Evolutionary conservation across 176 grass and related monocot genomes (phyloP), one percentile per base, ranked within the genome.

Genomic region (Zizania latifolia): DNA sequence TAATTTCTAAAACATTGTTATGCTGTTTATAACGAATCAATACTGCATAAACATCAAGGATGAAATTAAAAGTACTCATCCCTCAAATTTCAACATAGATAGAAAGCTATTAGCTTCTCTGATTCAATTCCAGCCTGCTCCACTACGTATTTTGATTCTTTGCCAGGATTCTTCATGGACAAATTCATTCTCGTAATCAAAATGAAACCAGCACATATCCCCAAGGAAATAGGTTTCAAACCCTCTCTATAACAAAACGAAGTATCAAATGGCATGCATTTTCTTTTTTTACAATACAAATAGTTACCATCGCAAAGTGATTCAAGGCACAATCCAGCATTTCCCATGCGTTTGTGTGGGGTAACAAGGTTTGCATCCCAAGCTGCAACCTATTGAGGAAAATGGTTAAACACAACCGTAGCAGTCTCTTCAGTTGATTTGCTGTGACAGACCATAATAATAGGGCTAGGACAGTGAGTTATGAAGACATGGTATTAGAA

Each of bases 331-430:
- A 97, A 66, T 50, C 39, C 73, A 63, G 84, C 81, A 89, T 91
- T 87, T 58, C 94, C 94, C 88, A 97, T 97, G 62, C 88, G 76
- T 80, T 97, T 97, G 83, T 93, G 94, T 83, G 94, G 90, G 65
- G 94, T 91, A 63, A 93, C 75, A 83, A 97, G 88, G 74, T 97
- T 97, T 78, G 94, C 90, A 79, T 97, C 94, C 94, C 94, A 97
- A 81, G 83, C 90, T 78, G 80, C 88, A 80, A 97, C 75, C 94
- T 93, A 78, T 65, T 33, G 65, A 77, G 46, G 57, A 76, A 58
- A 77, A 75, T 81, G 22, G 54, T 62, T 51, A 21, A 51, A 51
- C 19, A 51, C 4, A 51, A 51, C 3, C n/a, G n/a, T n/a, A n/a
- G n/a, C n/a, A 44, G 26, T 43, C 34, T 23, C 17, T 27, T 2